Evolutionary conservation across 768 basidiomycete genomes (phyloP).

Genomic region (Suillus occidentalis): DNA sequence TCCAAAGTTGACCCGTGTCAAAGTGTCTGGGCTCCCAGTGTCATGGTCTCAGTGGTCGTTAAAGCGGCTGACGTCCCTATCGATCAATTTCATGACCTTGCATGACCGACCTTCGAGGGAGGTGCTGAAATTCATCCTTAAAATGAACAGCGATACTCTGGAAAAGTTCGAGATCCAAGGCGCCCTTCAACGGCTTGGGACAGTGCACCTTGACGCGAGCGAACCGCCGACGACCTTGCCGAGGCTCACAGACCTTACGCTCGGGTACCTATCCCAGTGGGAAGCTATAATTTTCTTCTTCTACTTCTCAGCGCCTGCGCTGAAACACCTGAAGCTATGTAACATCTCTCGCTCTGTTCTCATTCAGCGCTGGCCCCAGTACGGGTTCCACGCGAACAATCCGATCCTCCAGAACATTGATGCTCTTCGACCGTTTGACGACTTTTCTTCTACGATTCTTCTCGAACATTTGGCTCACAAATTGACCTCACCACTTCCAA

Average conservation of each 20-base stretch:
- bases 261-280: conserved; percentile 8
- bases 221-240: neutral
- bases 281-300: conserved; percentile 6
- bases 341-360: conserved; percentile 1
- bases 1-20: conserved; percentile 3
- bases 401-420: neutral
- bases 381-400: too few species aligned
- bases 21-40: neutral
- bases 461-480: conserved; percentile 2
- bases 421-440: neutral
- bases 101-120: conserved; percentile 4
- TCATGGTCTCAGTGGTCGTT: conserved; percentile 11
- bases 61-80: conserved; percentile 7
- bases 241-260: conserved; percentile 3
- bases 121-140: neutral
- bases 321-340: conserved; percentile 9
- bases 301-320: neutral
- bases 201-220: neutral
- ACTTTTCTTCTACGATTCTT: conserved; percentile 6
- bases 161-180: conserved; percentile 11
- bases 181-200: neutral
- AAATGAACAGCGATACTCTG: conserved; percentile 3
- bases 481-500: neutral
- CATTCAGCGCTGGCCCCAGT: neutral
- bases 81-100: conserved; percentile 7